Conservation (phyloP, 345 rosid species). For the Isatis tinctoria region DNA sequence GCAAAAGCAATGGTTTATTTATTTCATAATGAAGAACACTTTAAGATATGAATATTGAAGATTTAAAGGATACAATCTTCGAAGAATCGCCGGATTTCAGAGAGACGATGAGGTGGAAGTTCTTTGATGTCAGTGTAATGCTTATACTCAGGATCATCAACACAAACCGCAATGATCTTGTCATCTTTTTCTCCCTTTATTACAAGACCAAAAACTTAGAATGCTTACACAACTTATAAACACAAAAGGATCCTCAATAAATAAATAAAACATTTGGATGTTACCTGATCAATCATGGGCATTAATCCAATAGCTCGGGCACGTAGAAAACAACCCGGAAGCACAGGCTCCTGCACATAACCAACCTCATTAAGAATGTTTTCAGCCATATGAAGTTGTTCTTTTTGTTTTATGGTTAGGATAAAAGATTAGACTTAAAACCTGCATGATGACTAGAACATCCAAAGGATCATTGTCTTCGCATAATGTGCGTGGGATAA, state of each 20-base stretch:
- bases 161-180: conserved; percentile 95
- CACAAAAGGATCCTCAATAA: background rate
- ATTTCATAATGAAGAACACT: background rate
- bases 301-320: conserved; percentile 93
- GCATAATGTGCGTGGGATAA: conserved; percentile 92
- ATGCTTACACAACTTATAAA: background rate
- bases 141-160: conserved; percentile 95
- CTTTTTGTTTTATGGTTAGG: background rate
- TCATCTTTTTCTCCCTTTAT: conserved; percentile 96
- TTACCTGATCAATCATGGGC: conserved; percentile 97
- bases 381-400: background rate
- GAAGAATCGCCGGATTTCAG: conserved; percentile 90
- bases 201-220: background rate
- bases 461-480: conserved; percentile 99
- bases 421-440: conserved; percentile 12
- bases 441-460: conserved; percentile 98
- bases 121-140: conserved; percentile 76
- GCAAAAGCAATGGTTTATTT: background rate
- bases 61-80: conserved; percentile 79
- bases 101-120: conserved; percentile 90
- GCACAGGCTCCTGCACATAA: conserved; percentile 69
- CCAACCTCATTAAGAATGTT: background rate
- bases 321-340: conserved; percentile 91
- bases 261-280: background rate
- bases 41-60: background rate